Base-by-base conservation (phyloP, 192 early-diverging fungal genomes). In the Coemansia sp. region DNA sequence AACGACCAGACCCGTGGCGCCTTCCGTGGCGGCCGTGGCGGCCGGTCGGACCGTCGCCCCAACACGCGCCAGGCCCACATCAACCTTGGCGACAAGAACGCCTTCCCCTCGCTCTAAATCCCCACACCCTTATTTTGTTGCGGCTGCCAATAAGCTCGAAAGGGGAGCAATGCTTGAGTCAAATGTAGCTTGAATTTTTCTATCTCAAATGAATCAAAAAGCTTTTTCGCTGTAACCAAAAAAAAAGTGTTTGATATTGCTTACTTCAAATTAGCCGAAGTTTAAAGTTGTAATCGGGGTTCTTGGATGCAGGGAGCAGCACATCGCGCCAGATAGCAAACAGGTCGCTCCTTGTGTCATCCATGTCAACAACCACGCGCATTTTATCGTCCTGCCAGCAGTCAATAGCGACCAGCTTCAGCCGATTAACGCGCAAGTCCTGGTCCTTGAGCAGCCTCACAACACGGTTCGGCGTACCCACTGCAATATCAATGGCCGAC, bases 71-170 rank as follows among this genome's bases (percentile, higher is more conserved):
- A 52, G 30, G 27, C 70, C 55, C 24, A 59, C 44, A 86, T 88
- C 82, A 87, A 86, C 69, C 54, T 83, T 58, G 82, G 86, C 61
- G 89, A 91, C 71, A 73, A 69, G 68, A 77, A 84, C 65, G 84
- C 85, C 53, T 91, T 91, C 87, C 89, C 86, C 60, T 83, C 78
- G 67, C 82, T 85, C 56, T 49, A 60, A 50, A 50, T 9, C n/a
- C n/a, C n/a, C n/a, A n/a, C n/a, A n/a, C n/a, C n/a, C n/a, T n/a
- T n/a, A n/a, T n/a, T n/a, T n/a, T n/a, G n/a, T n/a, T n/a, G n/a
- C n/a, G n/a, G n/a, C n/a, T n/a, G n/a, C n/a, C n/a, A n/a, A n/a
- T n/a, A n/a, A n/a, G n/a, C n/a, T n/a, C n/a, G n/a, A n/a, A n/a
- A n/a, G n/a, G n/a, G n/a, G n/a, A n/a, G n/a, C n/a, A n/a, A n/a